These are phyloP conservation scores for Conticribra guillardii DNA, from an alignment of 108 stramenopile genomes.

Conservation along the genomic window DNA sequence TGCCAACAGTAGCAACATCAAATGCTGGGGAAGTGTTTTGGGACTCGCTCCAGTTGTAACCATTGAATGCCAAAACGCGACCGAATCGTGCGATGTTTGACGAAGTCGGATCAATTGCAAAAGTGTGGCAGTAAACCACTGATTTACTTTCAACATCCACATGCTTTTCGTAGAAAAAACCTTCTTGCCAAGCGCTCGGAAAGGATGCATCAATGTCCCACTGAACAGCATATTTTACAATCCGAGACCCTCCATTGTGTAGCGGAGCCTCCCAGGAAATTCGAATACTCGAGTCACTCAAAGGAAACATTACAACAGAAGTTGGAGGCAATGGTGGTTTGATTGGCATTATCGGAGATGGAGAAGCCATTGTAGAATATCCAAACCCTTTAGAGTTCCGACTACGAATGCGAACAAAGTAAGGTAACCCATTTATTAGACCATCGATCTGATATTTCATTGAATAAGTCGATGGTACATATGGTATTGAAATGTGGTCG, in stretches of 20 bases:
- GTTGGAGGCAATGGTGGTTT: slow-evolving; percentile 54
- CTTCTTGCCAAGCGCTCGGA: slow-evolving; percentile 42
- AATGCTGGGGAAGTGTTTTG: background rate
- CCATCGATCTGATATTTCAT: slow-evolving; percentile 44
- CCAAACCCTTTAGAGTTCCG: slow-evolving; percentile 71
- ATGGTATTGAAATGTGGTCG: slow-evolving; percentile 14
- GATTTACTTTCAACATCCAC: slow-evolving; percentile 12
- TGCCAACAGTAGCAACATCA: slow-evolving; percentile 17
- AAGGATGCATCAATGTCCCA: slow-evolving; percentile 64
- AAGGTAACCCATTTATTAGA: slow-evolving; percentile 53
- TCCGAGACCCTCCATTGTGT: slow-evolving; percentile 64
- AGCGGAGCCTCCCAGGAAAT: slow-evolving; percentile 65
- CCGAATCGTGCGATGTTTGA: slow-evolving; percentile 55
- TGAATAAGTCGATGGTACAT: background rate
- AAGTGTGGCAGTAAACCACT: slow-evolving; percentile 59
- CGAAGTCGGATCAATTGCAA: slow-evolving; percentile 57
- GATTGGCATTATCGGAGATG: slow-evolving; percentile 59
- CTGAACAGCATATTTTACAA: slow-evolving; percentile 70
- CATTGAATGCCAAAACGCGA: slow-evolving; percentile 80
- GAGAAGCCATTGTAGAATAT: slow-evolving; percentile 28
- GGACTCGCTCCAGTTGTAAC: slow-evolving; percentile 58
- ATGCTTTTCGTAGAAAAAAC: slow-evolving; percentile 27
- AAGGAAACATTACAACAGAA: slow-evolving; percentile 53
- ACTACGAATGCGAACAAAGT: slow-evolving; percentile 56
- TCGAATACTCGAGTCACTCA: slow-evolving; percentile 69